Conservation (phyloP, 768 basidiomycete genomes). For the Lactarius hatsudake region DNA sequence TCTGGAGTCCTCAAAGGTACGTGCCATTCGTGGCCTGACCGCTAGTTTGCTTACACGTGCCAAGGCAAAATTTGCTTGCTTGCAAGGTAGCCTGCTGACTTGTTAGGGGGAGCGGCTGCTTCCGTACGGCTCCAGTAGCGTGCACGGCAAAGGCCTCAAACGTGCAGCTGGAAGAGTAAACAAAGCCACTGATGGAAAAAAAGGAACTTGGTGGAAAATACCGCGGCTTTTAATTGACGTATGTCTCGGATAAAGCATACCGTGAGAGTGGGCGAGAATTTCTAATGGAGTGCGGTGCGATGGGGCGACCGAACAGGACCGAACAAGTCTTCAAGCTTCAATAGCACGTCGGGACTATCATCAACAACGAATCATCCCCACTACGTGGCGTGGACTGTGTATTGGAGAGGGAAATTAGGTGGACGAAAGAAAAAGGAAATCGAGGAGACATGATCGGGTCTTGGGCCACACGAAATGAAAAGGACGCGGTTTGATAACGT, state of each 20-base stretch:
- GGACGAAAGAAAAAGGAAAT: constrained; percentile 13
- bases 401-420: constrained; percentile 2
- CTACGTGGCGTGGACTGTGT: neutral
- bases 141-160: neutral
- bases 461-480: constrained; percentile 3
- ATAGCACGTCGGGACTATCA: neutral
- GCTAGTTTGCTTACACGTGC: neutral
- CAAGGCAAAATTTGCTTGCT: neutral
- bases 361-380: neutral
- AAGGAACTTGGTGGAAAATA: neutral
- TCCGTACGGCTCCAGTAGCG: neutral
- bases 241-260: constrained; percentile 9
- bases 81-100: neutral
- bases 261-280: neutral
- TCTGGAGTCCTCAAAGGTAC: neutral
- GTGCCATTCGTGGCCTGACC: neutral
- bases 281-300: neutral
- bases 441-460: neutral
- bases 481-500: constrained; percentile 9
- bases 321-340: constrained; percentile 3
- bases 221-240: neutral
- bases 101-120: neutral
- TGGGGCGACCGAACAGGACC: neutral
- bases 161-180: neutral
- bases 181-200: constrained; percentile 7